Evolutionary conservation across 2,329 filamentous ascomycete species (phyloP).

Genomic region (Ceratocystis diversiconidia): DNA sequence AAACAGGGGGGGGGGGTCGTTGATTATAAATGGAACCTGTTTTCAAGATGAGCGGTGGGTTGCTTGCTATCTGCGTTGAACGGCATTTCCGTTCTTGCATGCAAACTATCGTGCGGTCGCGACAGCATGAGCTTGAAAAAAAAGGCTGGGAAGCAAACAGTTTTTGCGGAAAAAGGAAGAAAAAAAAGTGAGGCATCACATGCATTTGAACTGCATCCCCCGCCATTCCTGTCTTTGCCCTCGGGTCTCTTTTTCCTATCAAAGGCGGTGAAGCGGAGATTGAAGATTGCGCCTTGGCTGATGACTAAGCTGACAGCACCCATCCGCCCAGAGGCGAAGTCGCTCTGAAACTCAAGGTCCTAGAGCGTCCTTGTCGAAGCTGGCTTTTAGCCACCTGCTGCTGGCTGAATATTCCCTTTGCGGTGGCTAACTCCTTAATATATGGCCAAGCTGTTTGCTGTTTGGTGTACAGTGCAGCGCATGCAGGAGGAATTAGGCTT

Average conservation of each 20-base stretch:
- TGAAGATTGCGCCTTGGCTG: not conserved
- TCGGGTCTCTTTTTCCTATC: not conserved
- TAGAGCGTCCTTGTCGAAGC: not conserved
- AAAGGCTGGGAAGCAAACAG: not conserved
- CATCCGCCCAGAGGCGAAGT: not conserved
- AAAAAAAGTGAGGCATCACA: constrained; percentile 1
- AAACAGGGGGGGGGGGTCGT: no score
- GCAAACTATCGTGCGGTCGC: no score
- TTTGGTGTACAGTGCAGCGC: not conserved
- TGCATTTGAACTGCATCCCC: constrained; percentile 7
- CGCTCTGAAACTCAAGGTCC: not conserved
- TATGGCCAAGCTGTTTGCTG: not conserved
- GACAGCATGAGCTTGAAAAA: not conserved
- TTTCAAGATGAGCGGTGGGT: not conserved
- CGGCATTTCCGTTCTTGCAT: not conserved
- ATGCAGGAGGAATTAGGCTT: constrained; percentile 1
- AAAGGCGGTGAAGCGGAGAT: not conserved
- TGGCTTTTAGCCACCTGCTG: not conserved
- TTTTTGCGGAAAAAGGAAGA: not conserved
- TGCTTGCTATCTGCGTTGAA: not conserved
- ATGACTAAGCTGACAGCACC: not conserved
- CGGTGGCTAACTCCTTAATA: not conserved
- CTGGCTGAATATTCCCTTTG: not conserved
- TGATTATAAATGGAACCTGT: no score
- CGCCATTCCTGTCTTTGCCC: constrained; percentile 7